Evolutionary conservation across 106 monocot genomes (phyloP).

Genomic region (Iris macrosiphon): DNA sequence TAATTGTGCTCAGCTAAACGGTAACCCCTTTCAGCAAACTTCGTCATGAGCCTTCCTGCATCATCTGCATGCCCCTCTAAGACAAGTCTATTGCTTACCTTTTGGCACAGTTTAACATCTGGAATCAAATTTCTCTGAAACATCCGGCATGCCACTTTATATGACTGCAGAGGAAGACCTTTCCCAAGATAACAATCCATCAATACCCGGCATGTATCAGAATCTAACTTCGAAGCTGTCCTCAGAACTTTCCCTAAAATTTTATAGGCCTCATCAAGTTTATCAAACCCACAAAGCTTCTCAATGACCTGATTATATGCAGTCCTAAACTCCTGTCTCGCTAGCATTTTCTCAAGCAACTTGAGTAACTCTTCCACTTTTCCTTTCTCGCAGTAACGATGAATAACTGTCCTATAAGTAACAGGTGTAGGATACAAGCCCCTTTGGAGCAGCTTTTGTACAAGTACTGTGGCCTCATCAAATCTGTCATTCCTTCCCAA

Average conservation of each 20-base stretch:
- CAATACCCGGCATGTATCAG: constrained; percentile 52
- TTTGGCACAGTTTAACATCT: constrained; percentile 59
- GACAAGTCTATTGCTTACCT: constrained; percentile 42
- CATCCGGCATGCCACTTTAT: constrained; percentile 81
- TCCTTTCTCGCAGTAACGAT: constrained; percentile 71
- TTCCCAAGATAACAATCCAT: constrained; percentile 58
- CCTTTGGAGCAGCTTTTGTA: constrained; percentile 74
- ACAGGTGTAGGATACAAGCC: constrained; percentile 73
- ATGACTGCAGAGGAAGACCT: constrained; percentile 51
- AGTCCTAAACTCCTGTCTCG: constrained; percentile 35
- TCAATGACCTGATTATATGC: constrained; percentile 84
- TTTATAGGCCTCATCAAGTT: constrained; percentile 71
- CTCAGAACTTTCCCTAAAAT: constrained; percentile 69
- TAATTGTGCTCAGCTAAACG: constrained; percentile 9
- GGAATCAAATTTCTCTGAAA: constrained; percentile 84
- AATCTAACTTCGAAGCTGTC: constrained; percentile 68
- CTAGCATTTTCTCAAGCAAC: constrained; percentile 74
- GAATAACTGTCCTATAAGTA: constrained; percentile 79
- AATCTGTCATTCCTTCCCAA: constrained; percentile 54
- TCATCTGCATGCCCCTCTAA: constrained; percentile 30
- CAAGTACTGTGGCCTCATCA: constrained; percentile 57
- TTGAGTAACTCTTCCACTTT: constrained; percentile 59
- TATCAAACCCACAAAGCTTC: constrained; percentile 80
- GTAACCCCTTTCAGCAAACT: constrained; percentile 80
- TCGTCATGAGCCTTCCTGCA: constrained; percentile 51